Evolutionary conservation across 2,329 filamentous ascomycete species (phyloP), one percentile per base, ranked within the genome.

Genomic region (Fusarium zealandicum): DNA sequence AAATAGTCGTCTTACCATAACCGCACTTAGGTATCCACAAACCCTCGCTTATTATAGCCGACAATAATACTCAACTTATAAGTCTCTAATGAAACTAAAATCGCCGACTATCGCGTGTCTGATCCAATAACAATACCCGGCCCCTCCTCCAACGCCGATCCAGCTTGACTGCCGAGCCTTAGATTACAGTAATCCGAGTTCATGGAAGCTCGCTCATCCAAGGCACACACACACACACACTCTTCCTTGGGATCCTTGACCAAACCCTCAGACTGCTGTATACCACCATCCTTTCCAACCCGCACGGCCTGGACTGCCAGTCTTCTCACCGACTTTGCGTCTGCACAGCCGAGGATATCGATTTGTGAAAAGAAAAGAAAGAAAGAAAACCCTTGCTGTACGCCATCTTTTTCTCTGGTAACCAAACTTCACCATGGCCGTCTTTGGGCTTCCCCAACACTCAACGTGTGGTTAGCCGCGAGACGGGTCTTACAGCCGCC

Each of bases 271-370:
- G 35, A 30, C 35, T 45, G 16, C 18, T 47, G 44, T 47, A 47
- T 39, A 32, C 44, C 44, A 40, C 44, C 35, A 35, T 47, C 44
- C 37, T 31, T 31, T 37, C 7, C 18, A 13, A n/a, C 25, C 22
- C 12, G 17, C 43, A 20, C 20, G 20, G 20, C n/a, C 36, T 30
- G 17, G 32, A 20, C 20, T 4, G 20, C n/a, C 36, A 20, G 11
- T 30, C 17, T 47, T 16, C 44, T 47, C 44, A 25, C 35, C 43
- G 43, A 38, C 43, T 47, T 38, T 38, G 22, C 43, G 25, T 46
- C 33, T 46, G 22, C 17, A 47, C 43, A 47, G 18, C 43, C 33
- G 33, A 47, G 33, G 43, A 39, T 38, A 20, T 22, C 27, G n/a
- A 31, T 38, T 30, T 38, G 25, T 47, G 33, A 31, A 47, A 47